Percentiles rank a stretch among this genome's conserved stretches.
Evolutionary conservation across 768 basidiomycete species (phyloP).

Genomic region (Cubamyces lactineus): DNA sequence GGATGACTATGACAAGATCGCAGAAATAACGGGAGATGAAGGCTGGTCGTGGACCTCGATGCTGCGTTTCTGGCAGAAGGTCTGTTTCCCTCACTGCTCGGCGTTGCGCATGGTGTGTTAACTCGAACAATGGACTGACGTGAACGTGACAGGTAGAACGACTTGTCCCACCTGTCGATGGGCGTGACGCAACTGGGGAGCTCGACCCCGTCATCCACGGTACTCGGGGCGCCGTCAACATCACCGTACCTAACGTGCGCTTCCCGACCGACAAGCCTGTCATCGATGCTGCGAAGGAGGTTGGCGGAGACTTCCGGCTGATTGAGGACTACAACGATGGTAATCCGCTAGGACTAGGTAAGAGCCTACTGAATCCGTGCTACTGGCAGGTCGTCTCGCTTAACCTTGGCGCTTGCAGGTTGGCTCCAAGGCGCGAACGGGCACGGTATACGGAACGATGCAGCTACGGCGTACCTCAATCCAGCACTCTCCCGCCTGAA

Average conservation of each 20-base stretch:
- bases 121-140: background rate
- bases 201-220: slow-evolving; percentile 30
- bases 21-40: background rate
- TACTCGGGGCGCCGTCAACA: slow-evolving; percentile 20
- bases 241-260: slow-evolving; percentile 20
- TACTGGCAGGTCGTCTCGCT: background rate
- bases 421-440: background rate
- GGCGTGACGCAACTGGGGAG: slow-evolving; percentile 28
- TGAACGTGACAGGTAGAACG: background rate
- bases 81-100: background rate
- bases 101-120: background rate
- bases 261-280: slow-evolving; percentile 1
- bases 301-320: slow-evolving; percentile 42
- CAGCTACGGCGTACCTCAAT: slow-evolving; percentile 11
- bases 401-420: background rate
- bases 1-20: background rate
- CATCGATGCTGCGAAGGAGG: slow-evolving; percentile 41
- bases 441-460: background rate
- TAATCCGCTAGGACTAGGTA: slow-evolving; percentile 44
- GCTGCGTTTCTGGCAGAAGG: background rate
- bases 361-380: background rate
- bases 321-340: slow-evolving; percentile 49
- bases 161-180: slow-evolving; percentile 20
- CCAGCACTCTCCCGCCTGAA: slow-evolving; percentile 2
- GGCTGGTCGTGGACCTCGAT: slow-evolving; percentile 2